These are phyloP conservation scores for Berberis vulgaris DNA, from an alignment of 164 flowering plant genomes.

Conservation along the genomic window DNA sequence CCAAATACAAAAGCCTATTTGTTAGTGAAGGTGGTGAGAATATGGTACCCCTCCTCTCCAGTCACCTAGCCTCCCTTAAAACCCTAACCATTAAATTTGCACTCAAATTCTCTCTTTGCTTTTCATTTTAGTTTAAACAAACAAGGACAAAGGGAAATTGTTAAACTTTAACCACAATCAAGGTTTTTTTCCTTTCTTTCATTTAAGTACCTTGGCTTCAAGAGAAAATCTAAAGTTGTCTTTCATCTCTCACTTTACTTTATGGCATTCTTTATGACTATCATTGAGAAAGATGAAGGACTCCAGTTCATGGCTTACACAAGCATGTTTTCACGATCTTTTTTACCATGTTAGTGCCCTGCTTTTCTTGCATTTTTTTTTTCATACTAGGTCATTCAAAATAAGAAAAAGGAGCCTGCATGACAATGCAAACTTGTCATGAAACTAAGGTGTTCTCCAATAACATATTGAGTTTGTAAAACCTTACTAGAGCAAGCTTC, in stretches of 20 bases:
- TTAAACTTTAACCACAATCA: slow-evolving; percentile 7
- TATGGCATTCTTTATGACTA: slow-evolving; percentile 9
- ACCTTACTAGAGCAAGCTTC: no score
- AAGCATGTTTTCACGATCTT: neutral
- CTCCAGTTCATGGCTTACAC: slow-evolving; percentile 32
- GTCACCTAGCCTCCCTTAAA: neutral
- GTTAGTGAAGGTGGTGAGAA: neutral
- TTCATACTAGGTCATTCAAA: neutral
- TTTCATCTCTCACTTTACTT: slow-evolving; percentile 10
- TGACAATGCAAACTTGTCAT: no score
- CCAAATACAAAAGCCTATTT: slow-evolving; percentile 5
- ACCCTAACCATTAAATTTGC: slow-evolving; percentile 7
- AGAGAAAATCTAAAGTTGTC: slow-evolving; percentile 1
- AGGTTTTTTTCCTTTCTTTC: neutral
- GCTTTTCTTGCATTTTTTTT: neutral
- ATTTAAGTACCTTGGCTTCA: slow-evolving; percentile 14
- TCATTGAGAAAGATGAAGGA: slow-evolving; percentile 24
- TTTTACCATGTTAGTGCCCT: slow-evolving; percentile 1
- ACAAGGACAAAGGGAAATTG: slow-evolving; percentile 12
- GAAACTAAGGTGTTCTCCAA: no score
- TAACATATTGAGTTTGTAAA: no score
- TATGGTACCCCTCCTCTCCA: neutral
- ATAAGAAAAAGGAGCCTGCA: no score
- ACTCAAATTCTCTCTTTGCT: slow-evolving; percentile 15
- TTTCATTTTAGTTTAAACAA: neutral